phyloP scores from a whole-genome alignment of 192 early-diverging fungal species.

The Coemansia sp. region DNA sequence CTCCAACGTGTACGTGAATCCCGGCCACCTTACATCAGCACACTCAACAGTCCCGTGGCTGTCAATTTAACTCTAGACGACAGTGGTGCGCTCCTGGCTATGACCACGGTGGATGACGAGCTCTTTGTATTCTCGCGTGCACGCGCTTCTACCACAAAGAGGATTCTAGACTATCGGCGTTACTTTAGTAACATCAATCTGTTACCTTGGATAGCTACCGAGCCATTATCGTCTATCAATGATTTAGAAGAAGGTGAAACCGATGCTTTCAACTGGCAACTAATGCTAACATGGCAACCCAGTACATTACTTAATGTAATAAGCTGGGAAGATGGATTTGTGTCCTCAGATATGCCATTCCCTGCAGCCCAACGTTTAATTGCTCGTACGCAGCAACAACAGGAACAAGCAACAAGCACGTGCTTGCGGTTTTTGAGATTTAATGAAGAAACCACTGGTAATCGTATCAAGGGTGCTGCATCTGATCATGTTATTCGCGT shows the following conservation, averaged over 20 bases:
- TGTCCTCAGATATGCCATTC: constrained; percentile 42
- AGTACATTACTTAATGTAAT: constrained; percentile 23
- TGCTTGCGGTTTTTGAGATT: constrained; percentile 46
- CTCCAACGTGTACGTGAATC: constrained; percentile 51
- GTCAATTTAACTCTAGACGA: constrained; percentile 51
- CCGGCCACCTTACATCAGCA: constrained; percentile 51
- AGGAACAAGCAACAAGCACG: constrained; percentile 28
- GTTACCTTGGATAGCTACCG: constrained; percentile 34
- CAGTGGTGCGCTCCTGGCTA: constrained; percentile 44
- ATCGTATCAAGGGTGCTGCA: too few relatives aligned
- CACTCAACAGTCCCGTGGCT: constrained; percentile 48
- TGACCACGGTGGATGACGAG: constrained; percentile 50
- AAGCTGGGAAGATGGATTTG: constrained; percentile 38
- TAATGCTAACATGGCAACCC: constrained; percentile 47
- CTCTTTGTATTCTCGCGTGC: constrained; percentile 47
- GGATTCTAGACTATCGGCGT: constrained; percentile 47
- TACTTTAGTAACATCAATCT: constrained; percentile 26
- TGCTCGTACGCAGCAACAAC: constrained; percentile 25
- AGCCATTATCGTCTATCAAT: constrained; percentile 35
- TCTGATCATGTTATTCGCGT: constrained; percentile 13
- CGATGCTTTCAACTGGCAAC: constrained; percentile 46
- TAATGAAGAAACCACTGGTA: too few relatives aligned
- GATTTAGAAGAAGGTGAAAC: constrained; percentile 43
- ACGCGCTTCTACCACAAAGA: constrained; percentile 17
- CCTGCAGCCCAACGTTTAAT: constrained; percentile 33